Evolutionary conservation across 139 green algal species (phyloP).

Genomic region (Micractinium sp.): DNA sequence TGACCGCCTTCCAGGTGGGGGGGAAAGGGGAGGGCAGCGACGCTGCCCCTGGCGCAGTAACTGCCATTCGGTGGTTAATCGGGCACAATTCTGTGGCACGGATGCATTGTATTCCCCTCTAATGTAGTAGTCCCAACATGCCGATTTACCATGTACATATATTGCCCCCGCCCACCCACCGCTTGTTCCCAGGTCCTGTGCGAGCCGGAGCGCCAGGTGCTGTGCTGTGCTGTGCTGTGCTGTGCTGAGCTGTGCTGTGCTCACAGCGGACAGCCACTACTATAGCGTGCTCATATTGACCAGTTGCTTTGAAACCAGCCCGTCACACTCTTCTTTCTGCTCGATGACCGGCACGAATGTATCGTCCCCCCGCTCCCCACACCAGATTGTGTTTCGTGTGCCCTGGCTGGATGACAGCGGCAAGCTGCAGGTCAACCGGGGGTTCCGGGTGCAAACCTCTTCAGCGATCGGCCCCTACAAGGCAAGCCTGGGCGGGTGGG

Average conservation of each 20-base stretch:
- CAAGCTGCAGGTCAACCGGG: conserved; percentile 71
- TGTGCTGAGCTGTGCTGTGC: neutral
- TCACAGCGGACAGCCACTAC: neutral
- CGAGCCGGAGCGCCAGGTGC: conserved; percentile 20
- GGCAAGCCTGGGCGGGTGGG: neutral
- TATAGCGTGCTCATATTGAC: neutral
- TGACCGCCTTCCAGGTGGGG: neutral
- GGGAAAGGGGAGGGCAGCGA: too few relatives aligned
- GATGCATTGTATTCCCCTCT: too few relatives aligned
- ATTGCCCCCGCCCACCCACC: too few relatives aligned
- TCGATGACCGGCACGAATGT: too few relatives aligned
- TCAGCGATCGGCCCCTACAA: conserved; percentile 72
- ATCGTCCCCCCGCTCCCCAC: too few relatives aligned
- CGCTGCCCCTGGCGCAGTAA: too few relatives aligned
- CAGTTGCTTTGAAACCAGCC: neutral
- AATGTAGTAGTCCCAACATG: too few relatives aligned
- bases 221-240: neutral
- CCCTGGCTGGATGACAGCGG: conserved; percentile 71
- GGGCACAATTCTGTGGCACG: too few relatives aligned
- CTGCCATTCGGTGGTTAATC: too few relatives aligned
- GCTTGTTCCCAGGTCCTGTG: neutral
- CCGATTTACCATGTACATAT: too few relatives aligned
- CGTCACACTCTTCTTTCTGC: too few relatives aligned
- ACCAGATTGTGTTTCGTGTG: conserved; percentile 66
- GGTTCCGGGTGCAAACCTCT: conserved; percentile 84